Evolutionary conservation across 2,329 filamentous ascomycete species (phyloP).

Genomic region (Fonsecaea multimorphosa): DNA sequence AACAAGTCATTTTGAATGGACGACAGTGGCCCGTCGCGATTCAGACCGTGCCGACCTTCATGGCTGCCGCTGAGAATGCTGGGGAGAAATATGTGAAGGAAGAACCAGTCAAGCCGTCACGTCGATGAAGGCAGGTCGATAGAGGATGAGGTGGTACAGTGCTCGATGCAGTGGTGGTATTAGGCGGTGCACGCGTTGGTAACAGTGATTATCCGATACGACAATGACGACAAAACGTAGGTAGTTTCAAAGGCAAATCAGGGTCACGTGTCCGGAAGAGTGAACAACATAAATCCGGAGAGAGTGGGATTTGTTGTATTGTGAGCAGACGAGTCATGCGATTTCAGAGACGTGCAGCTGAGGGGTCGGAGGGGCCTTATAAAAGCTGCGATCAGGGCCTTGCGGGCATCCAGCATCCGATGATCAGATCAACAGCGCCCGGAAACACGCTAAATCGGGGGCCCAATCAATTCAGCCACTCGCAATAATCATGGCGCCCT

Average conservation of each 20-base stretch:
- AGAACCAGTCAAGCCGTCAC: not conserved
- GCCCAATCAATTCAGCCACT: not conserved
- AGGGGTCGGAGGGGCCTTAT: constrained; percentile 7
- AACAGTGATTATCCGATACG: not conserved
- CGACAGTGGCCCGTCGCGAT: not conserved
- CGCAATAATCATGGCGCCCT: not conserved
- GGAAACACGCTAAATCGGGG: not conserved
- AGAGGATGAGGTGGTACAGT: not conserved
- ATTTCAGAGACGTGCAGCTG: not conserved
- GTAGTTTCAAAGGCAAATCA: not conserved
- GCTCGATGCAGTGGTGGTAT: not conserved
- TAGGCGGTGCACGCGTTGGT: not conserved
- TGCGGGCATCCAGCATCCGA: not conserved
- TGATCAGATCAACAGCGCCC: constrained; percentile 7
- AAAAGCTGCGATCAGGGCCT: not conserved
- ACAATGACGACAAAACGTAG: not conserved
- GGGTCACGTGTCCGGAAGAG: not conserved
- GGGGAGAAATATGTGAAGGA: not conserved
- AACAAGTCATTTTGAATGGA: constrained; percentile 18
- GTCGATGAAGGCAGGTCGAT: not conserved
- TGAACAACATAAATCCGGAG: not conserved
- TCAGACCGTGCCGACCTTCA: not conserved
- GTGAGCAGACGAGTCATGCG: not conserved
- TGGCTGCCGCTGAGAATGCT: not conserved
- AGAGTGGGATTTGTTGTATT: not conserved